Base-by-base conservation (phyloP, 1,284 basidiomycete genomes). In the Takashimella koratensis region DNA sequence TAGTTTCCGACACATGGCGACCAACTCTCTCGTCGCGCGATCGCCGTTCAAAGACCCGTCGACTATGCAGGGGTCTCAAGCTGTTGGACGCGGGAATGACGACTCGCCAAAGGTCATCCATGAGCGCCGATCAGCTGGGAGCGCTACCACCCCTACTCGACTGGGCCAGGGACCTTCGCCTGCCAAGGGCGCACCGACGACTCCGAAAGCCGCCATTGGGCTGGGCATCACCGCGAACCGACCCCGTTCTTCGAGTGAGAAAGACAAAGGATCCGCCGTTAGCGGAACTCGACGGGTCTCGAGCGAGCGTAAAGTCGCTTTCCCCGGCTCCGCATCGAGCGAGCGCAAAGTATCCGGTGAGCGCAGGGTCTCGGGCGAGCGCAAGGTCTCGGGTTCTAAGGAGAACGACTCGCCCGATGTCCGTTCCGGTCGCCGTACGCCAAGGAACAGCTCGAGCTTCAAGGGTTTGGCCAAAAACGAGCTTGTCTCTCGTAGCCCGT, bases 401-500 rank as follows among this genome's bases (percentile, higher is more conserved):
- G 83, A 85, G 73, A 86, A 88, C 58, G 84, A 87, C 60, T 82
- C 82, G 26, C 87, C 87, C 1, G 68, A 66, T 51, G 59, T 66
- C 3, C 62, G 70, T 5, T 79, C 85, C 47, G 79, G 82, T 3
- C 88, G 56, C 25, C 53, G 63, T n/a, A 56, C 86, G 71, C 81
- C 88, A 5, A 82, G 84, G 45, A 85, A 90, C 67, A 88, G 86
- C 30, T 85, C 83, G 67, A 84, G 81, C 2, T 85, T 88, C 62
- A 85, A 87, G 65, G 83, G 83, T 24, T 82, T 92, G 36, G 80
- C 85, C 0, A 81, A 87, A 71, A 85, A 81, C 62, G 87, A 87
- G 66, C 84, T 85, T 10, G 90, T 94, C 43, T 84, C 85, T 22
- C 89, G 87, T 76, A 91, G 87, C 63, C 90, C 90, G n/a, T 93